Evolutionary conservation across 805 yeast genomes (phyloP).

Genomic region (Saturnispora kantuleensis): DNA sequence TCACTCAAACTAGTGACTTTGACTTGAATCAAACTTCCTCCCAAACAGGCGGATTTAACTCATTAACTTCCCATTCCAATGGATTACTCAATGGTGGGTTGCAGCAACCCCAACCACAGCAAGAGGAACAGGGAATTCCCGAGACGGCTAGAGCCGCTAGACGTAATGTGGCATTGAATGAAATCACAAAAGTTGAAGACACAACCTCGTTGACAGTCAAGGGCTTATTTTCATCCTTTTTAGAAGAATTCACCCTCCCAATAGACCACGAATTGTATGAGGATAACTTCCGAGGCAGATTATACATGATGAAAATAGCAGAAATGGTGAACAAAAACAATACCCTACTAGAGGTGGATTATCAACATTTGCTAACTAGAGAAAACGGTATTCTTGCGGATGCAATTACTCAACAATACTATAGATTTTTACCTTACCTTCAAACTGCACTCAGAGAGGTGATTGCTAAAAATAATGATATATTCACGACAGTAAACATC

Average conservation of each 20-base stretch:
- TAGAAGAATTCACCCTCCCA: conserved; percentile 48
- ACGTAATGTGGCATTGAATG: conserved; percentile 49
- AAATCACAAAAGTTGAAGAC: conserved; percentile 81
- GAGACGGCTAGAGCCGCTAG: conserved; percentile 21
- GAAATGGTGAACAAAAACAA: conserved; percentile 70
- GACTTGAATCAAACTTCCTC: conserved; percentile 12
- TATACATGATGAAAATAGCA: conserved; percentile 71
- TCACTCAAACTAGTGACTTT: conserved; percentile 18
- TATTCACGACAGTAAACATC: conserved; percentile 31
- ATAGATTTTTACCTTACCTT: conserved; percentile 82
- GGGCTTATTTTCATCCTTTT: conserved; percentile 78
- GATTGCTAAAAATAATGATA: conserved; percentile 67
- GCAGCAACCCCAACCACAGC: background rate
- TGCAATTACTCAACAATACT: conserved; percentile 86
- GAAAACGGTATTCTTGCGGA: conserved; percentile 84
- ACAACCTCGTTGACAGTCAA: conserved; percentile 89
- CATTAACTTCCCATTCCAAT: conserved; percentile 11
- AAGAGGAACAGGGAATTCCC: conserved; percentile 6
- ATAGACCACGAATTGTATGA: conserved; percentile 27
- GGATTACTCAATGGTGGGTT: background rate
- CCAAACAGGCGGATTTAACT: conserved; percentile 9
- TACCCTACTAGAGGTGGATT: conserved; percentile 76
- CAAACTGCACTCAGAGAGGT: conserved; percentile 64
- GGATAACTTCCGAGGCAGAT: conserved; percentile 39
- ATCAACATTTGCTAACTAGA: conserved; percentile 59